A percentile compares a stretch with the other conserved stretches of the same genome.
Conservation (phyloP, 1,139 yeast genomes). For the Petasospora fabianii region DNA sequence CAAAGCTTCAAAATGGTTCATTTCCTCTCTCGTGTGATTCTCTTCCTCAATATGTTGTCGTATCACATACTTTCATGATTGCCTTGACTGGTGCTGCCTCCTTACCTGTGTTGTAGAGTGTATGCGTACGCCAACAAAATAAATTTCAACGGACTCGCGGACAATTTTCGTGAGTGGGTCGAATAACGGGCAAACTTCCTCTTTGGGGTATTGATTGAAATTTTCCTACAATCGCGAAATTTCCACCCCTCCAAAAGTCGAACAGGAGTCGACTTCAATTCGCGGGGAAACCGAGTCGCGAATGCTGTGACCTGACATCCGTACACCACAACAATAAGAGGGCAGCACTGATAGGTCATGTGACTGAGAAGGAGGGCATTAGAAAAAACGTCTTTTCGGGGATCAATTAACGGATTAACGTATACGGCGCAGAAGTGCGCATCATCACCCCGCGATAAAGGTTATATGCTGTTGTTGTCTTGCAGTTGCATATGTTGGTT, state of each 20-base stretch:
- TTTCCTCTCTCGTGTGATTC: background rate
- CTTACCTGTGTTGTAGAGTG: constrained; percentile 4
- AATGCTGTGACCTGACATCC: constrained; percentile 8
- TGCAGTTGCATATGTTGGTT: too few relatives aligned
- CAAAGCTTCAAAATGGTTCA: constrained; percentile 72
- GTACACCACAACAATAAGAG: background rate
- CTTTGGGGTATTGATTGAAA: constrained; percentile 3
- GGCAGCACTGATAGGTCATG: background rate
- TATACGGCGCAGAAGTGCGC: too few relatives aligned
- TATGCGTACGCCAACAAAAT: constrained; percentile 10
- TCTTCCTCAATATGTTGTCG: constrained; percentile 56
- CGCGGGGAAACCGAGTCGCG: constrained; percentile 1
- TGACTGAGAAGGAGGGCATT: background rate
- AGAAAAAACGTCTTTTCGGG: too few relatives aligned
- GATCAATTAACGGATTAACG: too few relatives aligned
- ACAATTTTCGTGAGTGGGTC: constrained; percentile 19
- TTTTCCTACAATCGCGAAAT: background rate
- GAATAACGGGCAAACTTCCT: constrained; percentile 4
- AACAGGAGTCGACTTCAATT: background rate
- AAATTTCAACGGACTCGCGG: constrained; percentile 15
- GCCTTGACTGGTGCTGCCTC: constrained; percentile 13
- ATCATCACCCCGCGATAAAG: too few relatives aligned
- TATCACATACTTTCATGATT: constrained; percentile 50
- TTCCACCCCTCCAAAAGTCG: background rate
- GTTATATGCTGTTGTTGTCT: too few relatives aligned